Evolutionary conservation across 176 grass and related monocot genomes (phyloP), one percentile per base, ranked within the genome.

Genomic region (Avena insularis): DNA sequence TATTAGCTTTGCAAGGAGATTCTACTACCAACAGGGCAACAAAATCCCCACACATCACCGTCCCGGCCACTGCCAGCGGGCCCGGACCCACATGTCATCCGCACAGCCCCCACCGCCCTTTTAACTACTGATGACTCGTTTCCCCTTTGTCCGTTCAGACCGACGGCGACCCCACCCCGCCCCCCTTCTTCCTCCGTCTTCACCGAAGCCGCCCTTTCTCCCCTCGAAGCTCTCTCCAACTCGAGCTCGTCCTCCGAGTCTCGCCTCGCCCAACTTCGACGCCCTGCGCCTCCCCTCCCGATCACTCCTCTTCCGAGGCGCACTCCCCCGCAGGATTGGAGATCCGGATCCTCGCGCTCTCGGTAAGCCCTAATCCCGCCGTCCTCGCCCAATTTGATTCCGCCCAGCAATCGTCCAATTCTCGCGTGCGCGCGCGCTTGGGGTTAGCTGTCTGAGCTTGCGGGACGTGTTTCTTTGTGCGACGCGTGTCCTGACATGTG

Each of bases 291-390:
- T 29, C 78, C 66, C 15, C 4, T 35, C 23, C 68, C 12, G 50
- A 51, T 36, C 29, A 8, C 61, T 29, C 62, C 49, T 19, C 11
- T 3, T 16, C 65, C 2, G 6, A 65, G 25, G 47, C 11, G 63
- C 36, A 23, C 54, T 21, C 55, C 67, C 21, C 68, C 13, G 48
- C 50, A 38, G 60, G 60, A 85, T 66, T 67, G 88, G 66, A 77
- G 83, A 90, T 90, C 83, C 83, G 77, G 77, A 86, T 59, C 70
- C 36, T 36, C 60, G 2, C 20, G 54, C 23, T 20, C 57, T 66
- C 1, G 60, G 88, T 90, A 90, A 77, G 59, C 88, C 83, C 88
- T 86, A 86, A 85, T 82, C 23, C 77, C 66, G 9, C 82, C 33
- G 9, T 68, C 56, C 23, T 9, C 21, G 67, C 21, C 47, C 67